These are phyloP conservation scores for Debaryomycetaceae sp. DNA, from an alignment of 1,139 yeast species.

Conservation along the genomic window DNA sequence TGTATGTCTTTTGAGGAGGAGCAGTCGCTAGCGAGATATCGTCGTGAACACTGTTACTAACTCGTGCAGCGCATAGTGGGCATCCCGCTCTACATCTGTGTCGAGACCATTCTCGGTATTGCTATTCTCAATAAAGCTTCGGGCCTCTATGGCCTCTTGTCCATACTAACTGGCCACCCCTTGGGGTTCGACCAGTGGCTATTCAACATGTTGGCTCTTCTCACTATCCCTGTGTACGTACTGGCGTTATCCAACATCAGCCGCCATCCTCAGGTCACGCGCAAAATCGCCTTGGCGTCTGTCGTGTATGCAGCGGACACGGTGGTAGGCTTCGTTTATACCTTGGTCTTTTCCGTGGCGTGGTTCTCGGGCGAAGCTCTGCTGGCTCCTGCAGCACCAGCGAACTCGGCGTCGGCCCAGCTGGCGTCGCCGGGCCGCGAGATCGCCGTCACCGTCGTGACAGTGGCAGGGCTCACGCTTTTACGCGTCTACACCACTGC, in stretches of 20 bases:
- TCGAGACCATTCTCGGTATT: constrained; percentile 69
- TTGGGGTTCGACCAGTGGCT: constrained; percentile 77
- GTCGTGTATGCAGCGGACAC: constrained; percentile 61
- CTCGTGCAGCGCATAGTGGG: constrained; percentile 42
- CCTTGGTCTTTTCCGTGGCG: constrained; percentile 58
- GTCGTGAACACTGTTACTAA: constrained; percentile 2
- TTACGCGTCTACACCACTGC: constrained; percentile 58
- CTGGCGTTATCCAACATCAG: constrained; percentile 42
- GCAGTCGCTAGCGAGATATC: no score
- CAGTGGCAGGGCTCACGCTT: constrained; percentile 43
- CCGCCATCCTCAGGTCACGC: constrained; percentile 18
- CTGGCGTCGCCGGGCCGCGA: constrained; percentile 56
- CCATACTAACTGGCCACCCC: constrained; percentile 85
- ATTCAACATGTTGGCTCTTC: constrained; percentile 56
- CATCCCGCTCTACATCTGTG: constrained; percentile 78
- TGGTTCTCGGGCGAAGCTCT: constrained; percentile 55
- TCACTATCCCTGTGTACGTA: constrained; percentile 56
- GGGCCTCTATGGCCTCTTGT: constrained; percentile 78
- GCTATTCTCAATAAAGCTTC: constrained; percentile 82
- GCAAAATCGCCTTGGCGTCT: constrained; percentile 49
- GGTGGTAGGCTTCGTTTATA: constrained; percentile 52
- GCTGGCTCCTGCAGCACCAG: constrained; percentile 4
- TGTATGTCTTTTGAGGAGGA: no score
- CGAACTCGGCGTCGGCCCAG: constrained; percentile 3
- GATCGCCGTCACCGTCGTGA: constrained; percentile 50